phyloP scores from a whole-genome alignment of 495 filamentous ascomycete species.

The Poronia punctata region DNA sequence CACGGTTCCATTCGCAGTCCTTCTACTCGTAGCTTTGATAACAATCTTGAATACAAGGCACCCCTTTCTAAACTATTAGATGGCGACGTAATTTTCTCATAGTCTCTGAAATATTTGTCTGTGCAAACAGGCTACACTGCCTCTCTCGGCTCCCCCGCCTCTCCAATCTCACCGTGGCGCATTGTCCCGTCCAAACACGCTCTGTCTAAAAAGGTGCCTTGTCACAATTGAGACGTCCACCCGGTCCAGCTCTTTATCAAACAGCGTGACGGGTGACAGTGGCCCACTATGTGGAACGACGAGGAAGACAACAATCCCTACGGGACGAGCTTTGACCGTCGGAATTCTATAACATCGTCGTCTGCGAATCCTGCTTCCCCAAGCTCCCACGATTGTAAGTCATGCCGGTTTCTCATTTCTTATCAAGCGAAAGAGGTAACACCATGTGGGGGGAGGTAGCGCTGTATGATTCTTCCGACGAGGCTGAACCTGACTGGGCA shows the following conservation, averaged over 20 bases:
- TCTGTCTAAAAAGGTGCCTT: too few relatives aligned
- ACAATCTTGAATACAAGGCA: conserved; percentile 2
- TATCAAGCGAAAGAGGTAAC: conserved; percentile 5
- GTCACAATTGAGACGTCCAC: background rate
- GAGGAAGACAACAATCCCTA: conserved; percentile 90
- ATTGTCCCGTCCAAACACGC: background rate
- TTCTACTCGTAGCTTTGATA: background rate
- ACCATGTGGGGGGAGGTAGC: conserved; percentile 30
- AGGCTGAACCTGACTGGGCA: conserved; percentile 40
- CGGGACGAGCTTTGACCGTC: conserved; percentile 74
- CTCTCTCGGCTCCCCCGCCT: conserved; percentile 23
- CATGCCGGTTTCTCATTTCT: background rate
- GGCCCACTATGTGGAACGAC: conserved; percentile 68
- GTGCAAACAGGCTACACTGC: too few relatives aligned
- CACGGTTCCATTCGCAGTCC: background rate
- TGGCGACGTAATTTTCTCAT: too few relatives aligned
- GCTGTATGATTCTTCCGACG: conserved; percentile 23
- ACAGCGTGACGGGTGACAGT: conserved; percentile 1
- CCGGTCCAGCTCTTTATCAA: background rate
- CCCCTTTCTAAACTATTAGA: too few relatives aligned
- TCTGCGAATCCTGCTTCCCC: conserved; percentile 60
- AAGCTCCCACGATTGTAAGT: conserved; percentile 43
- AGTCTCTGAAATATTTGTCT: too few relatives aligned
- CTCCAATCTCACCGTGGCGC: conserved; percentile 3
- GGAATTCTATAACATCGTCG: conserved; percentile 69